Base-by-base conservation (phyloP, 1,139 yeast genomes). In the Suzukiozyma palmioleophila region DNA sequence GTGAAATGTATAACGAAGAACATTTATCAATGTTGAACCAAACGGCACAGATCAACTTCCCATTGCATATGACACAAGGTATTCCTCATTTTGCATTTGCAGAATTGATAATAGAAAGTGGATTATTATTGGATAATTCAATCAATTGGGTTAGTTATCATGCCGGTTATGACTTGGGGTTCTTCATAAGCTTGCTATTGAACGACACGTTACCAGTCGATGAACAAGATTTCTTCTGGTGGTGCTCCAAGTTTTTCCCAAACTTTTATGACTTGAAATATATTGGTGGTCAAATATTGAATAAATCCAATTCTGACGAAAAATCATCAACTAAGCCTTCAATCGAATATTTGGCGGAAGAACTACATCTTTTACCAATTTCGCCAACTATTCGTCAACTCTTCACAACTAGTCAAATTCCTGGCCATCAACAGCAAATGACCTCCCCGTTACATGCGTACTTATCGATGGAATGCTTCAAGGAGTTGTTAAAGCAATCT, bases 141-240 rank as follows among this genome's bases (percentile, higher is more conserved):
- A 77, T 87, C 38, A 79, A 83, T 42, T 92, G 98, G 98, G 73
- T 89, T 40, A 84, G 96, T 46, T 92, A 84, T 63, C 97, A 92
- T 59, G 84, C 89, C 1, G 98, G 97, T 12, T 92, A 92, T 61
- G 98, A 92, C 61, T 77, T 90, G 57, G 98, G 98, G 1, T 90
- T 90, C 59, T 69, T 92, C 47, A 67, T 89, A 30, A 81, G 95
- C 41, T 70, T 89, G 47, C 71, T 92, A 58, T 78, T 84, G 49
- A 87, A 88, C 59, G 77, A 79, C 43, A 69, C 73, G 38, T 84
- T 92, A 68, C 97, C 97, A 1, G 78, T 77, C 16, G 88, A 83
- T 50, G 94, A 86, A 56, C 75, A 78, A 32, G 96, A 84, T 34
- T 92, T 88, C 54, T 73, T 83, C 47, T 73, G 81, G 71, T 79